Conservation (phyloP, 306 rosid species). For the Prinsepia uniflora region DNA sequence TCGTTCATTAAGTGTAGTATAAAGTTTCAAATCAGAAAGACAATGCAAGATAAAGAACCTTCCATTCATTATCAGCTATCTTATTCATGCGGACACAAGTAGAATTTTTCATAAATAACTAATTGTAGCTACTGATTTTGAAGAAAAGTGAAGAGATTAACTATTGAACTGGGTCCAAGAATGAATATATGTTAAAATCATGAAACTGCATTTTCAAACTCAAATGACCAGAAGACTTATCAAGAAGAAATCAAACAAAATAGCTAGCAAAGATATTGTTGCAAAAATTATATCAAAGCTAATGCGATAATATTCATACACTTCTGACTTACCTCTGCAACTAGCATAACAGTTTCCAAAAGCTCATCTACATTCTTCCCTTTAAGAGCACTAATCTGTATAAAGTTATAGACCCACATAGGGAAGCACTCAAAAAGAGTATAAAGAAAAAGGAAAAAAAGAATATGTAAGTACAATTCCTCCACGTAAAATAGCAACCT, state of each 20-base stretch:
- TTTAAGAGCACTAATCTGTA: constrained; percentile 93
- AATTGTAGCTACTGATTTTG: no score
- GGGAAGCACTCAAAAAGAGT: constrained; percentile 23
- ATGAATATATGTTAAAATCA: no score
- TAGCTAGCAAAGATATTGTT: neutral
- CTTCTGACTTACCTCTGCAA: constrained; percentile 76
- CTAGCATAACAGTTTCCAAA: constrained; percentile 90
- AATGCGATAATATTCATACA: neutral
- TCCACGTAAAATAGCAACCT: constrained; percentile 48
- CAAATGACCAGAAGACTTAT: neutral
- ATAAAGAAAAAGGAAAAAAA: constrained; percentile 21
- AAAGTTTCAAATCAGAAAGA: no score
- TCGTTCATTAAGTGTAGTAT: no score
- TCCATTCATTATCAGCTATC: no score
- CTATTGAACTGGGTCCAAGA: no score
- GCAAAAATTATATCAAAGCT: constrained; percentile 6
- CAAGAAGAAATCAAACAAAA: constrained; percentile 10
- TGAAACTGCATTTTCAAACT: no score
- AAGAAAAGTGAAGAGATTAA: no score
- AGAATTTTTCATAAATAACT: no score
- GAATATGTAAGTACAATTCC: constrained; percentile 17
- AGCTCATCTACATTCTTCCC: constrained; percentile 84
- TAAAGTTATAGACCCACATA: neutral
- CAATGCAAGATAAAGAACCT: no score
- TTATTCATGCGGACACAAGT: no score